These are phyloP conservation scores for Rhodotorula sp. DNA, from an alignment of 1,284 basidiomycete genomes.

Conservation along the genomic window DNA sequence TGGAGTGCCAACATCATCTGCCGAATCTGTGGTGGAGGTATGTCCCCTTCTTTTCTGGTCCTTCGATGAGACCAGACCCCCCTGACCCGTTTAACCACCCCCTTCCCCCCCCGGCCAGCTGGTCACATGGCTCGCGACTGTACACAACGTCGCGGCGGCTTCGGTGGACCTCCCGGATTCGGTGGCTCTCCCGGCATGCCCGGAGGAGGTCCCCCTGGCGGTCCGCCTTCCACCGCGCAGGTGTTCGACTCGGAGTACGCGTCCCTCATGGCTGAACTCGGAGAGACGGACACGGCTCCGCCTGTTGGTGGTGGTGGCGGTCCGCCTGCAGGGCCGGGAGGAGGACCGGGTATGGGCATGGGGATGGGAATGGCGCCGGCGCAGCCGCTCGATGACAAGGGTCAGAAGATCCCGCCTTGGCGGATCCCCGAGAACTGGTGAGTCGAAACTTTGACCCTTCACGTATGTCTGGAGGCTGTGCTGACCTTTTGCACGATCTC, in stretches of 20 bases:
- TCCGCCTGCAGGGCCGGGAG: conserved; percentile 1
- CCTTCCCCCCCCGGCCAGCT: conserved; percentile 37
- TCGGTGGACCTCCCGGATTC: conserved; percentile 47
- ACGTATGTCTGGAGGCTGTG: not conserved
- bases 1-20: conserved; percentile 93
- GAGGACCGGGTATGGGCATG: not conserved
- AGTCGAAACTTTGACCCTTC: not conserved
- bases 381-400: conserved; percentile 32
- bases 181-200: conserved; percentile 48
- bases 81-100: not conserved
- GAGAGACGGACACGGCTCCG: conserved; percentile 62
- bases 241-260: conserved; percentile 95
- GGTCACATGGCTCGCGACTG: conserved; percentile 98
- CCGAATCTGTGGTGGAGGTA: conserved; percentile 84
- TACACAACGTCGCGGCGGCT: conserved; percentile 71
- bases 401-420: conserved; percentile 53
- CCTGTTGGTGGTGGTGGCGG: conserved; percentile 41
- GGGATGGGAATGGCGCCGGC: conserved; percentile 7
- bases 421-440: conserved; percentile 54
- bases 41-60: conserved; percentile 18
- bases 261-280: conserved; percentile 94
- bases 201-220: conserved; percentile 23
- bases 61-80: no score
- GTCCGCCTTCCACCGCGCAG: conserved; percentile 47
- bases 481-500: not conserved